Evolutionary conservation across 2,329 filamentous ascomycete genomes (phyloP).

Genomic region (Lachnellula arida): DNA sequence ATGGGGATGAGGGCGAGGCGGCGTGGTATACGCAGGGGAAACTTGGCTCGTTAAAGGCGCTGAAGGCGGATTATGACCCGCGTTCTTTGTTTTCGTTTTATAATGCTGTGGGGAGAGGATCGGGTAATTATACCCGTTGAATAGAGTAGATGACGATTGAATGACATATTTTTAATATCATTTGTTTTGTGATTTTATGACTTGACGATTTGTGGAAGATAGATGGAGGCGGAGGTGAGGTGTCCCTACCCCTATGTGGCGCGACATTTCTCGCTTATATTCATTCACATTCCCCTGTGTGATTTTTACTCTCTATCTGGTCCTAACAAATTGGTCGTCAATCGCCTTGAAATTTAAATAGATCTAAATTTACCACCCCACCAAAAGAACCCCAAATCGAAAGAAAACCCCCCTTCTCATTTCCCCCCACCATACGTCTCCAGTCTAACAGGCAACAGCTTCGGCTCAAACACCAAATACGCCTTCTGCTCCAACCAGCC

Average conservation of each 20-base stretch:
- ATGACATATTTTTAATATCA: too few species aligned
- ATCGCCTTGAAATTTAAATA: too few species aligned
- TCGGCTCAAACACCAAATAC: background rate
- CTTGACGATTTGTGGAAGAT: too few species aligned
- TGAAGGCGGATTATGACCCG: slow-evolving; percentile 1
- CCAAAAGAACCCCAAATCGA: too few species aligned
- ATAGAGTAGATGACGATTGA: background rate
- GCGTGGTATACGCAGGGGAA: background rate
- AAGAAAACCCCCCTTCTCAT: background rate
- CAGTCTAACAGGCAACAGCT: background rate
- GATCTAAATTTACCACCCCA: too few species aligned
- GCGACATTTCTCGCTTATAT: too few species aligned
- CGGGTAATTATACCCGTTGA: background rate
- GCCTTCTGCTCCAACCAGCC: background rate
- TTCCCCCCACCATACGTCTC: background rate
- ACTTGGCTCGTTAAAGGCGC: background rate
- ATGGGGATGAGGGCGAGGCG: background rate
- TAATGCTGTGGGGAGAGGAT: background rate
- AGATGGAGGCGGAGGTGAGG: too few species aligned
- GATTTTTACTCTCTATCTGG: too few species aligned
- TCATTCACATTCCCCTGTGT: too few species aligned
- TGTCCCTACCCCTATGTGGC: too few species aligned
- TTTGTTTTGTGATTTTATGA: too few species aligned
- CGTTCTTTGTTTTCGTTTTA: background rate
- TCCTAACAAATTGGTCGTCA: too few species aligned